Evolutionary conservation across 2,329 filamentous ascomycete species (phyloP).

Genomic region (Sporothrix euskadiensis): DNA sequence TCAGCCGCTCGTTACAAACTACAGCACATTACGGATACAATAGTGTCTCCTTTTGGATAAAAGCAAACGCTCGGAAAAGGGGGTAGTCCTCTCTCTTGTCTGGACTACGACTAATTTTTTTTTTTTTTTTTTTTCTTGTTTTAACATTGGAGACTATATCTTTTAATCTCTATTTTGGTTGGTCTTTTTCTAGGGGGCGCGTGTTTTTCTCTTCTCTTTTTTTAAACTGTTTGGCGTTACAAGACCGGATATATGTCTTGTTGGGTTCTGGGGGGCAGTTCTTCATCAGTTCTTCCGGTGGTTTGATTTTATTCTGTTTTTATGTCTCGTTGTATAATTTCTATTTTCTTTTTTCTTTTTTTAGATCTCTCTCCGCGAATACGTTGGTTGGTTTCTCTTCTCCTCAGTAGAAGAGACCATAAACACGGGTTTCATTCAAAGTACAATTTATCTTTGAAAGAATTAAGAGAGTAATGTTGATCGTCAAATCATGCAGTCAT

Average conservation of each 20-base stretch:
- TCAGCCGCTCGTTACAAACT: neutral
- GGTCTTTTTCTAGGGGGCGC: neutral
- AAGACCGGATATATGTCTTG: constrained; percentile 2
- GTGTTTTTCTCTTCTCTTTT: neutral
- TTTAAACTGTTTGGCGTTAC: neutral
- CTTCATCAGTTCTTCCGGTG: neutral
- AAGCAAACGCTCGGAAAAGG: too few relatives aligned
- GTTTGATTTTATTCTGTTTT: neutral
- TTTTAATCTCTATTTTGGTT: neutral
- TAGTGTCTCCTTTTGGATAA: constrained; percentile 2
- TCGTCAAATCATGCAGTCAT: neutral
- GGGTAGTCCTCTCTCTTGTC: neutral
- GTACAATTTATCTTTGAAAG: neutral
- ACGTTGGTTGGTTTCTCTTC: neutral
- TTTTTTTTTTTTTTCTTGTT: neutral
- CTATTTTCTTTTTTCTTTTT: neutral
- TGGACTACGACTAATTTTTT: neutral
- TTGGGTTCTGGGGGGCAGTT: neutral
- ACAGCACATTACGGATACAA: neutral
- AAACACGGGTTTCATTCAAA: too few relatives aligned
- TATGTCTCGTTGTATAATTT: neutral
- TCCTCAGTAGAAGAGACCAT: neutral
- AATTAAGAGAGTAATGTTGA: neutral
- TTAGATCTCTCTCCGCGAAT: neutral
- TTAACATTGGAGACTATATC: neutral